Evolutionary conservation across 495 filamentous ascomycete species (phyloP).

Genomic region (Staphylotrichum longicolle): DNA sequence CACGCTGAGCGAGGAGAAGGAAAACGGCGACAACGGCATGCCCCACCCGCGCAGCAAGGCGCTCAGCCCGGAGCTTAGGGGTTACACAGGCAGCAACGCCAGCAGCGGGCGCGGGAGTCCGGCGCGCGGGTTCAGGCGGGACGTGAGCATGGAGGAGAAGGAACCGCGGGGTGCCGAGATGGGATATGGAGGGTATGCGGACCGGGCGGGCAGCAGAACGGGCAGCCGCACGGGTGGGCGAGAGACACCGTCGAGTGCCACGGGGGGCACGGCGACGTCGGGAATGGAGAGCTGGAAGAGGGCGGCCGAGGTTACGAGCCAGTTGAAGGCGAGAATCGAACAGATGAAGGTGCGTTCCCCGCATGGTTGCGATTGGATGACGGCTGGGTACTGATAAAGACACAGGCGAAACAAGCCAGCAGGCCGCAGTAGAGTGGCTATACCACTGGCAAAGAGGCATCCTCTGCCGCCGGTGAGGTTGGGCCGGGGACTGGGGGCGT

Average conservation of each 20-base stretch:
- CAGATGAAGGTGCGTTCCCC: conserved; percentile 55
- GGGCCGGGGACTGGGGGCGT: no score
- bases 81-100: conserved; percentile 44
- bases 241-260: conserved; percentile 30
- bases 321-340: conserved; percentile 95
- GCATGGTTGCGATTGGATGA: no score
- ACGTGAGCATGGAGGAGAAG: conserved; percentile 27
- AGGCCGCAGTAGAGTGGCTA: conserved; percentile 10
- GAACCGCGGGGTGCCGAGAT: conserved; percentile 24
- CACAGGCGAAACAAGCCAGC: conserved; percentile 17
- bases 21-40: conserved; percentile 56
- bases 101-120: conserved; percentile 60
- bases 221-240: conserved; percentile 49
- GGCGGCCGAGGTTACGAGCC: conserved; percentile 97
- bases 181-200: conserved; percentile 29
- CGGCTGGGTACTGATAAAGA: not conserved
- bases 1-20: conserved; percentile 78
- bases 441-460: not conserved
- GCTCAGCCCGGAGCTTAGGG: conserved; percentile 50
- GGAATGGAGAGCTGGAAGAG: conserved; percentile 92
- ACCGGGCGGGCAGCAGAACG: conserved; percentile 38
- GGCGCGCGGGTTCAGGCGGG: conserved; percentile 41
- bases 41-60: conserved; percentile 47
- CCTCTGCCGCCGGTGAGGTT: not conserved
- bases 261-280: conserved; percentile 45